A percentile compares a stretch with the other conserved stretches of the same genome.
Evolutionary conservation across 768 basidiomycete species (phyloP).

Genomic region (Hydnum rufescens): DNA sequence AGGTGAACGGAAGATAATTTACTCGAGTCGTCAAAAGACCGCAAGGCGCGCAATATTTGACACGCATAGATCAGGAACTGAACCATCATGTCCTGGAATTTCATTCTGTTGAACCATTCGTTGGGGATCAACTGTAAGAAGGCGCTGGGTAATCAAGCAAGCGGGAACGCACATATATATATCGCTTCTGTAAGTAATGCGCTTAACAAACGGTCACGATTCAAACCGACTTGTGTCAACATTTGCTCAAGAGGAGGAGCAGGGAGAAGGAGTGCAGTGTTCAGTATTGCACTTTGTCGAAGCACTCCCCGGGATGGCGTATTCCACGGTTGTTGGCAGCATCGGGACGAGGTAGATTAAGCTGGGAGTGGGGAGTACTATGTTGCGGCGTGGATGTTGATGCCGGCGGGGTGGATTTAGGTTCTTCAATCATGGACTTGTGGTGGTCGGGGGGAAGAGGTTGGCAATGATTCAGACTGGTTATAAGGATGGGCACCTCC

Average conservation of each 20-base stretch:
- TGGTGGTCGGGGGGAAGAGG: not conserved
- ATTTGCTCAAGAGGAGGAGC: not conserved
- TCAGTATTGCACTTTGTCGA: not conserved
- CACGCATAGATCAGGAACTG: constrained; percentile 17
- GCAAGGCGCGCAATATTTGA: constrained; percentile 22
- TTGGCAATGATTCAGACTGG: not conserved
- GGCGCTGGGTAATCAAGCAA: not conserved
- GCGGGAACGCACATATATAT: constrained; percentile 38
- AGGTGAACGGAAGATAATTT: constrained; percentile 5
- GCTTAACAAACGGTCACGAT: constrained; percentile 71
- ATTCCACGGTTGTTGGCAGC: constrained; percentile 37
- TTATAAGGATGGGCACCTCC: constrained; percentile 5
- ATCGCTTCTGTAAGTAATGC: constrained; percentile 75
- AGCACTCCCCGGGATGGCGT: not conserved
- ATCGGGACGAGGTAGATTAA: constrained; percentile 10
- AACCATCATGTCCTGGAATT: constrained; percentile 20
- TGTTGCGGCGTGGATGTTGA: not conserved
- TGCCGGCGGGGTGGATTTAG: not conserved
- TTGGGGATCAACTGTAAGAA: constrained; percentile 8
- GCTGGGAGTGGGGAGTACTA: not conserved
- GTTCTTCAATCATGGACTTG: not conserved
- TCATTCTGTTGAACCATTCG: constrained; percentile 21
- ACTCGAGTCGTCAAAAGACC: constrained; percentile 11
- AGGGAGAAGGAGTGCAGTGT: not conserved
- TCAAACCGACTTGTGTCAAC: not conserved